Evolutionary conservation across 2,329 filamentous ascomycete genomes (phyloP).

Genomic region (Periconia sp.): DNA sequence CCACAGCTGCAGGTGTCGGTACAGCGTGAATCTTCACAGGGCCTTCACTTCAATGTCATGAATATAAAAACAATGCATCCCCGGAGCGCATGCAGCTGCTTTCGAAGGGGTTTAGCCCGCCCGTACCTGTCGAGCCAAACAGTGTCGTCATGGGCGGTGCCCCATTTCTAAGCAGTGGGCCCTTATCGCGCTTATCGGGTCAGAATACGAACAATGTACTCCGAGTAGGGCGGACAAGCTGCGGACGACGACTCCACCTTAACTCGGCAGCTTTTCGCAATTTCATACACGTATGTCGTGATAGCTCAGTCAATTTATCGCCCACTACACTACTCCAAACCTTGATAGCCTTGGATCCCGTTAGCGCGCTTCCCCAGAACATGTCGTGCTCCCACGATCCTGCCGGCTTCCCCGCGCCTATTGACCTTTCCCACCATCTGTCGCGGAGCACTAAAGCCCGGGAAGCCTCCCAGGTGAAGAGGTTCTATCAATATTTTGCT

Average conservation of each 20-base stretch:
- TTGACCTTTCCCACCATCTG: slow-evolving; percentile 80
- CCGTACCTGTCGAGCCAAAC: neutral
- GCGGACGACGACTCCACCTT: neutral
- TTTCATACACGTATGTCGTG: neutral
- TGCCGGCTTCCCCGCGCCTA: slow-evolving; percentile 56
- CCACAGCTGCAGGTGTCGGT: neutral
- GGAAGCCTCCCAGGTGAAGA: slow-evolving; percentile 71
- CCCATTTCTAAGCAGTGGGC: slow-evolving; percentile 32
- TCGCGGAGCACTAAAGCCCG: slow-evolving; percentile 72
- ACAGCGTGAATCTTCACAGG: neutral
- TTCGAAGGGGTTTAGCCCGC: too few species aligned
- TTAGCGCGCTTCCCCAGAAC: neutral
- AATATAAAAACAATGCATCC: too few species aligned
- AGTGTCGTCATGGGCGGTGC: slow-evolving; percentile 25
- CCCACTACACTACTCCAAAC: neutral
- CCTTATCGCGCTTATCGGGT: slow-evolving; percentile 23
- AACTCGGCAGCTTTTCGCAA: neutral
- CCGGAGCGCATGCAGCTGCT: too few species aligned
- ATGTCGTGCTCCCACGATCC: slow-evolving; percentile 36
- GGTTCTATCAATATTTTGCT: slow-evolving; percentile 83
- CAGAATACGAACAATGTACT: too few species aligned
- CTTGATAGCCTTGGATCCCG: neutral
- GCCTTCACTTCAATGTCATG: neutral
- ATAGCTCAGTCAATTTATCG: neutral
- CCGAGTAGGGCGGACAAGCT: neutral